Base-by-base conservation (phyloP, 2,329 filamentous ascomycete genomes). In the Alternaria longipes region DNA sequence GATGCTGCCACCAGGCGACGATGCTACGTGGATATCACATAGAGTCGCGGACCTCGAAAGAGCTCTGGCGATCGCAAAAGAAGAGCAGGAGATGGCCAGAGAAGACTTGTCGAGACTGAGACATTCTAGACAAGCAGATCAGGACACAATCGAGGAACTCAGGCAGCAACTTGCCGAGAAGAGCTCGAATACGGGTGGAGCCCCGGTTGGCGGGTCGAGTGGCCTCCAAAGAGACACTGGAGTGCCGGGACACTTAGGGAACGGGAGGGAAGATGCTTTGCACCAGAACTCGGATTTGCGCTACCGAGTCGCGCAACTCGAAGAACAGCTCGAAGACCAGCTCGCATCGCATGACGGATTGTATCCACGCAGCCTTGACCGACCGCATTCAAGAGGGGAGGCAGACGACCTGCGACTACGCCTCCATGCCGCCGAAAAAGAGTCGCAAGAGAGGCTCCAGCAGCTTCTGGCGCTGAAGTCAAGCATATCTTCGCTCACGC, bases 381-480 rank as follows among this genome's bases (percentile, higher is more conserved):
- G 12, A 32, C 26, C 44, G 44, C 56, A 65, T 14, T 49, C 55
- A 18, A 60, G 68, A 8, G 52, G 32, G 9, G 74, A 78, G 28
- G 74, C 72, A 66, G 62, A 76, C 22, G 65, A 71, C 11, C 46
- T 79, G 16, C 69, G 66, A 14, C 57, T 62, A 9, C 68, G 74
- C n/a, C 67, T 79, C 5, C 75, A 79, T 40, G 56, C 65, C n/a
- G 45, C 71, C n/a, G 87, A 90, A 54, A 84, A 85, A 24, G 86
- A 90, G 76, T 82, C 87, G 4, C 78, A 81, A 22, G 80, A 81
- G 50, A 77, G 90, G 61, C 79, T 85, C 54, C 81, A 82, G 3
- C 90, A 92, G 76, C 84, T 92, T 0, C 78, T 86, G 9, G 89
- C 89, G 2, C 80, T 92, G 60, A 92, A 92, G 81, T 87, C 88